Conservation (phyloP, 148 eudicot species). For the Rhododendron henanense region DNA sequence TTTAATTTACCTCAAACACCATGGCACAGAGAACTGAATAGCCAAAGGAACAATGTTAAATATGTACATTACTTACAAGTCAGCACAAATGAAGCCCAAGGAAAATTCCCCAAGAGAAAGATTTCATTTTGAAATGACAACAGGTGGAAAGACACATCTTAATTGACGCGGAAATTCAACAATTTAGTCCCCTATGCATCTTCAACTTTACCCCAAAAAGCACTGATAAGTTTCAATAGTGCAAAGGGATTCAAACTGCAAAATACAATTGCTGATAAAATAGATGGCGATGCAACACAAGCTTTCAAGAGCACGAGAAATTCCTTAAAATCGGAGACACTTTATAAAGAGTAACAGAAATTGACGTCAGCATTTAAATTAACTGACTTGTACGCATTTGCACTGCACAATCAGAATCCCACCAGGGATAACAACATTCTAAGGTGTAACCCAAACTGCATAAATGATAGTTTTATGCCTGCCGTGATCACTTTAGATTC, state of each 20-base stretch:
- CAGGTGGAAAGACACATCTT: conserved; percentile 4
- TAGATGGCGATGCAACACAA: neutral
- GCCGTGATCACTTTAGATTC: neutral
- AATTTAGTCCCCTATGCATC: neutral
- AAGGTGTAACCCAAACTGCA: neutral
- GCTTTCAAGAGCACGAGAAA: neutral
- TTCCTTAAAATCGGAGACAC: neutral
- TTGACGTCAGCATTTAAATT: neutral
- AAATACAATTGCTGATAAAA: neutral
- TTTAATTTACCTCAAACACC: neutral
- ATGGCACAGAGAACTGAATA: neutral
- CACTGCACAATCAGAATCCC: neutral
- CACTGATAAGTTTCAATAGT: neutral
- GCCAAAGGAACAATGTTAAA: neutral
- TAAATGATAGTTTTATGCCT: neutral
- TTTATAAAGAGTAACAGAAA: neutral
- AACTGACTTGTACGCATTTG: neutral
- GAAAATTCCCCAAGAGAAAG: neutral
- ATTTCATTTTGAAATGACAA: neutral
- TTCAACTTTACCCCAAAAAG: neutral
- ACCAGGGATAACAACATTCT: neutral
- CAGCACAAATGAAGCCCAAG: neutral
- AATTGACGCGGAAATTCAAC: neutral
- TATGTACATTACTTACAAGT: neutral
- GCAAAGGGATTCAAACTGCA: neutral